These are phyloP conservation scores for Rutstroemia sp. DNA, from an alignment of 2,329 filamentous ascomycete genomes.

Conservation along the genomic window DNA sequence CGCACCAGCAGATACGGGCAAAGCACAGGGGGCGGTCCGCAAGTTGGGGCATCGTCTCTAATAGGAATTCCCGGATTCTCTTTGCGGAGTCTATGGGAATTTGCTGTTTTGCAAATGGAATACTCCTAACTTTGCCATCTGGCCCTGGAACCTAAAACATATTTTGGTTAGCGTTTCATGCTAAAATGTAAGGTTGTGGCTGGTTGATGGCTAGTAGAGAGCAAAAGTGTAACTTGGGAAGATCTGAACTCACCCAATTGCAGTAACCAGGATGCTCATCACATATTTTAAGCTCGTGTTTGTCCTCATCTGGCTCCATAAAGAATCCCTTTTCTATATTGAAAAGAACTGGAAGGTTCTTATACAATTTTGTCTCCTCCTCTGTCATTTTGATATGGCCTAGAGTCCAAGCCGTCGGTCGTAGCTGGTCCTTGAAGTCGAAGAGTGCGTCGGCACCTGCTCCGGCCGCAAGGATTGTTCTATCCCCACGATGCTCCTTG, in stretches of 20 bases:
- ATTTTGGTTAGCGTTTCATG: neutral
- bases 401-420: slow-evolving; percentile 48
- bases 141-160: neutral
- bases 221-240: neutral
- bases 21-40: slow-evolving; percentile 40
- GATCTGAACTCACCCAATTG: slow-evolving; percentile 34
- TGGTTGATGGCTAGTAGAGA: neutral
- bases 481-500: slow-evolving; percentile 33
- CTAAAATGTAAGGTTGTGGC: neutral
- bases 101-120: slow-evolving; percentile 27
- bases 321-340: slow-evolving; percentile 43
- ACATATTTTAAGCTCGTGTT: slow-evolving; percentile 41
- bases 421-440: slow-evolving; percentile 43
- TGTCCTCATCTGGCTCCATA: slow-evolving; percentile 41
- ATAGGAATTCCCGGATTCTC: slow-evolving; percentile 40
- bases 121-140: slow-evolving; percentile 7
- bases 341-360: slow-evolving; percentile 41
- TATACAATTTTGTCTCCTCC: slow-evolving; percentile 39
- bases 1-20: slow-evolving; percentile 49
- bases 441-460: slow-evolving; percentile 40
- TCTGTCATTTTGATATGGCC: slow-evolving; percentile 42
- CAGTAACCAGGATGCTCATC: slow-evolving; percentile 52
- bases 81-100: slow-evolving; percentile 40
- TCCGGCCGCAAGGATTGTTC: slow-evolving; percentile 42
- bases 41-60: slow-evolving; percentile 46